Evolutionary conservation across 2,329 filamentous ascomycete genomes (phyloP).

Genomic region (Aspergillus terreus): DNA sequence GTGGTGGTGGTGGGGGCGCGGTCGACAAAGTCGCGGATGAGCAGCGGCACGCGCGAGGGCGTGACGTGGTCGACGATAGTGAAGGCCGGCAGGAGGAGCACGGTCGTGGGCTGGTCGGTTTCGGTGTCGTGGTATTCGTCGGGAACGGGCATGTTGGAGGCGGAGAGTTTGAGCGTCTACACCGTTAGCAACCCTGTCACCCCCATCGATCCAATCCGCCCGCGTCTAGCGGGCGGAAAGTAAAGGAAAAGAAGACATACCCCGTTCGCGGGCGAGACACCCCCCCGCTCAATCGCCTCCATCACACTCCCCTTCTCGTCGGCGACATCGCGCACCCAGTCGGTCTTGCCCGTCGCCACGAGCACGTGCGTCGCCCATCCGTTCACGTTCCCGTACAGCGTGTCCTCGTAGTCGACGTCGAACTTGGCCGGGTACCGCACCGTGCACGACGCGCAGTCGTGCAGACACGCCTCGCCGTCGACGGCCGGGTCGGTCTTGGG

Average conservation of each 20-base stretch:
- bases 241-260: conserved; percentile 23
- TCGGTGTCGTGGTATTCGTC: conserved; percentile 56
- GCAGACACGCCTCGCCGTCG: conserved; percentile 85
- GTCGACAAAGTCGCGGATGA: conserved; percentile 70
- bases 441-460: conserved; percentile 79
- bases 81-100: conserved; percentile 82
- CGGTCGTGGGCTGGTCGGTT: conserved; percentile 66
- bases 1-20: conserved; percentile 69
- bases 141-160: conserved; percentile 84
- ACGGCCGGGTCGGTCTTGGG: conserved; percentile 67
- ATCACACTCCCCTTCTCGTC: conserved; percentile 85
- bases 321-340: conserved; percentile 86
- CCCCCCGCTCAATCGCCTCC: conserved; percentile 62
- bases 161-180: conserved; percentile 82
- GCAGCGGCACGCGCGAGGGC: conserved; percentile 65
- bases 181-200: background rate
- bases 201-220: background rate
- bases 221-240: no score
- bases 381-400: conserved; percentile 79
- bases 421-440: conserved; percentile 73
- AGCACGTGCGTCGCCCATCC: conserved; percentile 86
- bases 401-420: conserved; percentile 69
- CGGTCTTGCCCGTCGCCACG: conserved; percentile 90
- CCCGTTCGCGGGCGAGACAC: conserved; percentile 40
- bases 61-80: conserved; percentile 79